A percentile compares a stretch with the other conserved stretches of the same genome.
These are phyloP conservation scores for Pyrenochaeta sp. DNA, from an alignment of 2,329 filamentous ascomycete genomes.

Conservation along the genomic window DNA sequence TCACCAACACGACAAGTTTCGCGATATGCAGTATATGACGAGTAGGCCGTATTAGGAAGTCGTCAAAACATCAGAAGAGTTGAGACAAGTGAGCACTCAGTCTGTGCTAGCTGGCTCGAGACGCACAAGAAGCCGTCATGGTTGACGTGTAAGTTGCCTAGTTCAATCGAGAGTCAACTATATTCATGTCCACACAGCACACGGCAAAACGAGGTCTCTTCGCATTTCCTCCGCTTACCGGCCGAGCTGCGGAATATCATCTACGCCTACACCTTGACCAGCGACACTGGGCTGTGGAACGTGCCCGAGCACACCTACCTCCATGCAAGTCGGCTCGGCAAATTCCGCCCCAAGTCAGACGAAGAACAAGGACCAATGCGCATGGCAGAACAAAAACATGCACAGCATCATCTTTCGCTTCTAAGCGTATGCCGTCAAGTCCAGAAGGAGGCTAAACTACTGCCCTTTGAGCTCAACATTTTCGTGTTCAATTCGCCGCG, in stretches of 20 bases:
- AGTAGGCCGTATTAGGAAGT: too few relatives aligned
- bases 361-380: neutral
- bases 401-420: neutral
- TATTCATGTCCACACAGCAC: neutral
- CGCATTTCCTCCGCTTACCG: slow-evolving; percentile 8
- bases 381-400: neutral
- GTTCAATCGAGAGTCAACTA: neutral
- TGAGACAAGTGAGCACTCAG: too few relatives aligned
- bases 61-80: too few relatives aligned
- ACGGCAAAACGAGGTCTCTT: neutral
- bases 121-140: too few relatives aligned
- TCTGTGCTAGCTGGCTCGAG: too few relatives aligned
- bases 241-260: slow-evolving; percentile 12
- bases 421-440: neutral
- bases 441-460: neutral
- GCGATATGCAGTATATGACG: too few relatives aligned
- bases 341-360: neutral
- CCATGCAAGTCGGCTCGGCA: neutral
- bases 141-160: neutral
- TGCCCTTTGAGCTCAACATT: neutral
- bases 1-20: too few relatives aligned
- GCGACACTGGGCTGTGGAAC: neutral
- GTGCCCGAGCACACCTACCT: neutral
- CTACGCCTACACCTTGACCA: slow-evolving; percentile 1
- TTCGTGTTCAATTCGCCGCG: neutral